These are phyloP conservation scores for Tephrocybe sp. DNA, from an alignment of 768 basidiomycete genomes.

Conservation along the genomic window DNA sequence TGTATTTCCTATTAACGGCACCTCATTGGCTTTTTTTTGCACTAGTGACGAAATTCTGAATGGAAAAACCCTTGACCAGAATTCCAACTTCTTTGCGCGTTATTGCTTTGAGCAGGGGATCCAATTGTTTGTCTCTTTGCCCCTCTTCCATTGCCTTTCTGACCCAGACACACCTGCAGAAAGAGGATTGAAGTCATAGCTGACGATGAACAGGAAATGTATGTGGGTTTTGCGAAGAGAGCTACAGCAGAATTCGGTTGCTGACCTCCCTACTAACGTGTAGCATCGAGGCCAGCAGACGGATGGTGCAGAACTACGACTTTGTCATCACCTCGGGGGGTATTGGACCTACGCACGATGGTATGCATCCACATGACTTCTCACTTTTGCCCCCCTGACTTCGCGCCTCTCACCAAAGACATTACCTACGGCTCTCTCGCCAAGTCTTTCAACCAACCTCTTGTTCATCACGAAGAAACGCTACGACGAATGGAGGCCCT, in stretches of 20 bases:
- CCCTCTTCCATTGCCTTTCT: background rate
- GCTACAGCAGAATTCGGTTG: background rate
- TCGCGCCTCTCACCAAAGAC: conserved; percentile 38
- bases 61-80: conserved; percentile 83
- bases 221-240: conserved; percentile 22
- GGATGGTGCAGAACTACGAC: conserved; percentile 81
- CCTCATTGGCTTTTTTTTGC: background rate
- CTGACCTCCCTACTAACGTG: background rate
- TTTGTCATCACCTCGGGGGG: conserved; percentile 91
- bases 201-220: conserved; percentile 91
- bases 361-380: conserved; percentile 35
- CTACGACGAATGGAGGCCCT: conserved; percentile 67
- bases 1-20: background rate
- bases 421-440: conserved; percentile 90
- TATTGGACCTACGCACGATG: conserved; percentile 89
- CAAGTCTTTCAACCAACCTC: conserved; percentile 72
- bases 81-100: conserved; percentile 84
- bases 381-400: background rate
- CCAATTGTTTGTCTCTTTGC: conserved; percentile 51
- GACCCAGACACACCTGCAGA: conserved; percentile 33
- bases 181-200: conserved; percentile 90
- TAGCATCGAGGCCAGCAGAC: conserved; percentile 81
- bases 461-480: conserved; percentile 77
- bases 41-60: conserved; percentile 88
- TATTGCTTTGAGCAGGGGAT: conserved; percentile 89